phyloP scores from a whole-genome alignment of 345 rosid species.

The Lepidium aucheri region DNA sequence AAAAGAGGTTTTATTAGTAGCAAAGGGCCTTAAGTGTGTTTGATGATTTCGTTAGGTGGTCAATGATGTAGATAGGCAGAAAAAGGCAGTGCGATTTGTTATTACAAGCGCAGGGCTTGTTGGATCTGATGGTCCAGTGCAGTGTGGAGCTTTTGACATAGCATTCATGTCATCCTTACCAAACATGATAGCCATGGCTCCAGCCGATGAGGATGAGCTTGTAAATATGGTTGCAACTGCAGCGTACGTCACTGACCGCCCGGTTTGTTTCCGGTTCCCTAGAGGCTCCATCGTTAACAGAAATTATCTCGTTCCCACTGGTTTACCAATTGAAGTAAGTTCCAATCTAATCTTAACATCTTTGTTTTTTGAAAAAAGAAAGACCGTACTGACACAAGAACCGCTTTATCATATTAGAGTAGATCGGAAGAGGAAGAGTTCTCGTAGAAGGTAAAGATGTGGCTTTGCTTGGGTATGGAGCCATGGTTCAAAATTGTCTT shows the following conservation, averaged over 20 bases:
- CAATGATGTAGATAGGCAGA: constrained; percentile 89
- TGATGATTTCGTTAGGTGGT: constrained; percentile 46
- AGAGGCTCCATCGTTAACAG: constrained; percentile 57
- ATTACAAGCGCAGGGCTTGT: constrained; percentile 89
- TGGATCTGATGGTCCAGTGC: constrained; percentile 80
- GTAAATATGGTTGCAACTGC: constrained; percentile 92
- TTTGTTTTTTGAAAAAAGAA: background rate
- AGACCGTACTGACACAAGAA: constrained; percentile 12
- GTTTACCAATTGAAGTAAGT: constrained; percentile 71
- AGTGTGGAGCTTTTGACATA: constrained; percentile 85
- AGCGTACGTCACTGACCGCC: constrained; percentile 55
- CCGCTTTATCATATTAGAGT: constrained; percentile 25
- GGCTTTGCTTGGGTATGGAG: constrained; percentile 87
- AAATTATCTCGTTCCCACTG: constrained; percentile 36
- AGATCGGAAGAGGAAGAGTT: constrained; percentile 82
- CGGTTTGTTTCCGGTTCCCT: constrained; percentile 85
- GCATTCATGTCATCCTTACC: constrained; percentile 95
- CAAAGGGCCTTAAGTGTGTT: background rate
- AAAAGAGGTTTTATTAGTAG: background rate
- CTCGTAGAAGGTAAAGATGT: constrained; percentile 72
- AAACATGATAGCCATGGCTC: constrained; percentile 96
- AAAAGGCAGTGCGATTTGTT: constrained; percentile 76
- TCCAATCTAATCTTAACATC: background rate
- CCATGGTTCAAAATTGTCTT: constrained; percentile 89
- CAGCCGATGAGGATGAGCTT: constrained; percentile 81